A percentile compares a stretch with the other conserved stretches of the same genome.
Evolutionary conservation across 1,284 basidiomycete species (phyloP).

Genomic region (Salmacisia buchloeana): DNA sequence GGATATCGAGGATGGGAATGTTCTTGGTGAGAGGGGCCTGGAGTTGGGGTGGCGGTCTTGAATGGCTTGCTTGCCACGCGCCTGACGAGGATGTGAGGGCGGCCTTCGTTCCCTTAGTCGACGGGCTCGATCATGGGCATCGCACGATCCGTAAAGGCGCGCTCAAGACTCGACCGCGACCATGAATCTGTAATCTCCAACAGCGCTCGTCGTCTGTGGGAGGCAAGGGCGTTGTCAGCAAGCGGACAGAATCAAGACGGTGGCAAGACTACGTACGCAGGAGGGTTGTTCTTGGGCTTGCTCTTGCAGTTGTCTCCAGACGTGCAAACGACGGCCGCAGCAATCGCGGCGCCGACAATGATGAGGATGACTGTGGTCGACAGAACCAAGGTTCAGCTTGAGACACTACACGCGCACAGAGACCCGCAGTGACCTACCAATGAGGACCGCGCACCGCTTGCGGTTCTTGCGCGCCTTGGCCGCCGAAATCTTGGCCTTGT

Average conservation of each 20-base stretch:
- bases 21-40: too few relatives aligned
- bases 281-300: not conserved
- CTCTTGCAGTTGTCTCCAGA: constrained; percentile 6
- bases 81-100: not conserved
- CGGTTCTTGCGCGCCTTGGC: constrained; percentile 68
- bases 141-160: not conserved
- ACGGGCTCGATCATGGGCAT: not conserved
- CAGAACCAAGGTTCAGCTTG: not conserved
- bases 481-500: constrained; percentile 67
- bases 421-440: not conserved
- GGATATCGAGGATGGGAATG: too few relatives aligned
- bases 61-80: not conserved
- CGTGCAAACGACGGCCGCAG: constrained; percentile 36
- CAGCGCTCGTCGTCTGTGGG: not conserved
- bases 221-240: not conserved
- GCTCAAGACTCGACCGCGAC: not conserved
- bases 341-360: constrained; percentile 32
- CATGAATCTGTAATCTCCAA: not conserved
- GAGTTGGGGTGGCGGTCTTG: too few relatives aligned
- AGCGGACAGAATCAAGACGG: not conserved
- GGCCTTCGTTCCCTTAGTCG: not conserved
- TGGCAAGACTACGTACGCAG: not conserved
- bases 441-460: constrained; percentile 25
- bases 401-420: not conserved
- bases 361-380: constrained; percentile 30